A percentile compares a stretch with the other conserved stretches of the same genome.
Evolutionary conservation across 352 stramenopile species (phyloP).

Genomic region (Phytopythium oedochilum): DNA sequence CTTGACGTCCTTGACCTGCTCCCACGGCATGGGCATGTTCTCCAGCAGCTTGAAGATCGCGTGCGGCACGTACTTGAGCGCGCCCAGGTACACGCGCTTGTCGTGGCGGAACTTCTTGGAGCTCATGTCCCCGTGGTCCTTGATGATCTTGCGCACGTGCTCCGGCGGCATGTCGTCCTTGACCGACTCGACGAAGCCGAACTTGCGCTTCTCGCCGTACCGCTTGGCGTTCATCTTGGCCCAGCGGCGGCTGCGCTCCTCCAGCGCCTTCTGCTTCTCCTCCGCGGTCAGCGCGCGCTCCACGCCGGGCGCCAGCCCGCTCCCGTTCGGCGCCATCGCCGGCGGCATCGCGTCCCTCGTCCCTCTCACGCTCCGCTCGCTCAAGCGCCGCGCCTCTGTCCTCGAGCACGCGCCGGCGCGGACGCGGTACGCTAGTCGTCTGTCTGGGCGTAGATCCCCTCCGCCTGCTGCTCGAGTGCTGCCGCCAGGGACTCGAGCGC

Average conservation of each 20-base stretch:
- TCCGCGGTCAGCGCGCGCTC: slow-evolving; percentile 28
- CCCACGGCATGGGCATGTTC: slow-evolving; percentile 99
- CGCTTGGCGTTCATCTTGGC: slow-evolving; percentile 91
- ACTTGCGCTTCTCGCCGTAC: slow-evolving; percentile 93
- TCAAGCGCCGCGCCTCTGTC: background rate
- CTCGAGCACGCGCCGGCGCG: background rate
- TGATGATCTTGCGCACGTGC: slow-evolving; percentile 99
- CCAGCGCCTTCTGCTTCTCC: slow-evolving; percentile 57
- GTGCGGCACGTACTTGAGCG: slow-evolving; percentile 99
- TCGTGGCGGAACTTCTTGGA: slow-evolving; percentile 99
- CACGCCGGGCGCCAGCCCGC: background rate
- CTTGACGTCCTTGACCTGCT: slow-evolving; percentile 98
- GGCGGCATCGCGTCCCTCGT: background rate
- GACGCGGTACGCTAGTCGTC: background rate
- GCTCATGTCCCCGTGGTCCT: slow-evolving; percentile 99
- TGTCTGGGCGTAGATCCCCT: background rate
- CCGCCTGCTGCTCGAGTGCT: background rate
- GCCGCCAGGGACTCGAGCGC: background rate
- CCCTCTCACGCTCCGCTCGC: background rate
- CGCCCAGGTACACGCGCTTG: slow-evolving; percentile 99
- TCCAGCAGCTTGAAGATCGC: slow-evolving; percentile 99
- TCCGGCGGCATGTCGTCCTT: slow-evolving; percentile 93
- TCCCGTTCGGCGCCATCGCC: slow-evolving; percentile 8
- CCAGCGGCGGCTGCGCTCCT: slow-evolving; percentile 82
- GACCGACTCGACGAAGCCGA: slow-evolving; percentile 90